A percentile compares a stretch with the other conserved stretches of the same genome.
Conservation (phyloP, 768 basidiomycete genomes). For the Amanita rimosa region DNA sequence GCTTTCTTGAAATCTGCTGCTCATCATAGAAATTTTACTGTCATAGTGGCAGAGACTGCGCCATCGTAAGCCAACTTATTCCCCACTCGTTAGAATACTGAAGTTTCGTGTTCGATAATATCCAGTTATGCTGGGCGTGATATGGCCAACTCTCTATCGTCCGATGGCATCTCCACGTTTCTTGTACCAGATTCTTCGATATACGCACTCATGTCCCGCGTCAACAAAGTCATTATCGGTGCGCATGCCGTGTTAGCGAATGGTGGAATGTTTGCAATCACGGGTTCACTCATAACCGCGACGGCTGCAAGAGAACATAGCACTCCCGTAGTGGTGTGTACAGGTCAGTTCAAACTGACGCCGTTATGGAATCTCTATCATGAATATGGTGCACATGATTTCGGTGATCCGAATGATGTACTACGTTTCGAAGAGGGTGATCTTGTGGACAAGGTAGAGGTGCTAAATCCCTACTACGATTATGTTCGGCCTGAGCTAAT, state of each 20-base stretch:
- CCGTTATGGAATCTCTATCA: slow-evolving; percentile 85
- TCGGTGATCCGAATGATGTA: slow-evolving; percentile 50
- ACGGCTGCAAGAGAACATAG: slow-evolving; percentile 83
- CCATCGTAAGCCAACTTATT: slow-evolving; percentile 67
- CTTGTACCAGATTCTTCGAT: slow-evolving; percentile 95
- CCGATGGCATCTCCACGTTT: slow-evolving; percentile 84
- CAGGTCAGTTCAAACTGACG: slow-evolving; percentile 94
- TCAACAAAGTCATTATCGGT: slow-evolving; percentile 93
- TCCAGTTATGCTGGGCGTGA: slow-evolving; percentile 73
- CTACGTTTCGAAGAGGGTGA: slow-evolving; percentile 72
- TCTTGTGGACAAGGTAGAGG: slow-evolving; percentile 80
- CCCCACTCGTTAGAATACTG: slow-evolving; percentile 6
- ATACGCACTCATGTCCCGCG: slow-evolving; percentile 91
- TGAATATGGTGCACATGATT: slow-evolving; percentile 76
- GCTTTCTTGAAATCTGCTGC: slow-evolving; percentile 88
- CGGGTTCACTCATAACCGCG: slow-evolving; percentile 77
- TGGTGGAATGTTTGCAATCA: slow-evolving; percentile 87
- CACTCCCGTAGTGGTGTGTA: slow-evolving; percentile 87
- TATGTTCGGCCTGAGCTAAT: slow-evolving; percentile 90
- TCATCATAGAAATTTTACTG: slow-evolving; percentile 86
- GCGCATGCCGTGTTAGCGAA: slow-evolving; percentile 95
- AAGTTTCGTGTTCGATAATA: background rate
- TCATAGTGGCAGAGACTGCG: slow-evolving; percentile 91
- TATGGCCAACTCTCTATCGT: slow-evolving; percentile 74
- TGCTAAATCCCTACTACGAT: slow-evolving; percentile 94